Evolutionary conservation across 2,329 filamentous ascomycete genomes (phyloP).

Genomic region (Colletotrichum kahawae): DNA sequence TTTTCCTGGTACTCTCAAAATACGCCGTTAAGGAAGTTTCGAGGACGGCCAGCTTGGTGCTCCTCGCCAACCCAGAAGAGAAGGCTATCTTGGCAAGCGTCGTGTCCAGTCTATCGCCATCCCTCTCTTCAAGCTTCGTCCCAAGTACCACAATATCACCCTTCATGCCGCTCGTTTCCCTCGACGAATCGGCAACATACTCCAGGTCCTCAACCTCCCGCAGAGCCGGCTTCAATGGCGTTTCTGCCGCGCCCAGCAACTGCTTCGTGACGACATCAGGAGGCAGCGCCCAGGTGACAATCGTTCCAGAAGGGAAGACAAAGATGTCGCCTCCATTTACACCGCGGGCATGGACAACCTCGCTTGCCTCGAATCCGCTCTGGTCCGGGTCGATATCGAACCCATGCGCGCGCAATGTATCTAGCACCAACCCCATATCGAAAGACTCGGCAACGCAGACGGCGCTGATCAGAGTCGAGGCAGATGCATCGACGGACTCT

Average conservation of each 20-base stretch:
- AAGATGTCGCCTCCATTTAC: constrained; percentile 84
- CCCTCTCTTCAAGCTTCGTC: constrained; percentile 64
- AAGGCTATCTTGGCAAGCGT: constrained; percentile 95
- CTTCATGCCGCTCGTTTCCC: constrained; percentile 78
- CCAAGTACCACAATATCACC: constrained; percentile 91
- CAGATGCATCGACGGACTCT: constrained; percentile 35
- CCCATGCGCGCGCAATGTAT: constrained; percentile 62
- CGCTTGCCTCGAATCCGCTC: constrained; percentile 64
- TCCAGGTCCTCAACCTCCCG: constrained; percentile 91
- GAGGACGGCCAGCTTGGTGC: constrained; percentile 91
- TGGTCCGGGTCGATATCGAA: constrained; percentile 67
- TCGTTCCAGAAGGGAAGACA: constrained; percentile 91
- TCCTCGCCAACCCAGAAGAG: constrained; percentile 89
- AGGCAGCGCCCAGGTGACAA: constrained; percentile 90
- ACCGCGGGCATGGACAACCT: constrained; percentile 67
- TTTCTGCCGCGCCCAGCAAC: constrained; percentile 77
- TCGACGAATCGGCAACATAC: constrained; percentile 76
- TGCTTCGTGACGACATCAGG: constrained; percentile 76
- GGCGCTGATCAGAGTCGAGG: constrained; percentile 57
- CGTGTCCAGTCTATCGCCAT: constrained; percentile 54
- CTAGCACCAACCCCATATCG: constrained; percentile 64
- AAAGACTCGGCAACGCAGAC: constrained; percentile 69
- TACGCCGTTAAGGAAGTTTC: constrained; percentile 84
- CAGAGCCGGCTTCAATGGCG: constrained; percentile 69
- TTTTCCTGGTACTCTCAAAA: constrained; percentile 83